phyloP scores from a whole-genome alignment of 148 eudicot species.

The Linanthus parryae region DNA sequence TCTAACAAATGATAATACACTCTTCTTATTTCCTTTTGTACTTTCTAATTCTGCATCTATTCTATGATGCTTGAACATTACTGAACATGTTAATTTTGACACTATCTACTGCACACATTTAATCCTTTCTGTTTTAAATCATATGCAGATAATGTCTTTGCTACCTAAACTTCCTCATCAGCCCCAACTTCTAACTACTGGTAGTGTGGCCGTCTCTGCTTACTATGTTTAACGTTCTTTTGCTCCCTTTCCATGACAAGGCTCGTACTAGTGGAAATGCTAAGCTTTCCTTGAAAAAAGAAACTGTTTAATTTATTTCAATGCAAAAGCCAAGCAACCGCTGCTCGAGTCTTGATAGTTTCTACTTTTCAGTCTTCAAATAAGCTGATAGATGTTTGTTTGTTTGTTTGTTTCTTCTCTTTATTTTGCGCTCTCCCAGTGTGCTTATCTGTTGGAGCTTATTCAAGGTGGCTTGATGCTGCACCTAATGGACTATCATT shows the following conservation, averaged over 20 bases:
- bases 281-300: neutral
- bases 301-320: no score
- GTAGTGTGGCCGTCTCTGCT: conserved; percentile 25
- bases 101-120: no score
- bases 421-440: conserved; percentile 26
- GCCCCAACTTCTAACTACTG: conserved; percentile 86
- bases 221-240: no score
- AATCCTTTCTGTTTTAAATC: conserved; percentile 8
- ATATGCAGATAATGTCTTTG: conserved; percentile 76
- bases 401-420: neutral
- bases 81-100: neutral
- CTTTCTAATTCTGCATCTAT: neutral
- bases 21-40: neutral
- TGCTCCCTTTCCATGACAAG: no score
- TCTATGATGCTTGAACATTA: neutral
- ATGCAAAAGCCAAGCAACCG: no score
- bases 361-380: neutral
- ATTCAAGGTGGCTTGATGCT: conserved; percentile 96
- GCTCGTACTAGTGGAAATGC: neutral
- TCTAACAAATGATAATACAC: no score
- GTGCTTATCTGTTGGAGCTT: conserved; percentile 90
- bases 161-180: conserved; percentile 91
- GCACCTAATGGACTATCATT: conserved; percentile 68
- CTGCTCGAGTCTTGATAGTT: no score
- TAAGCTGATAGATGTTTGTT: neutral